Evolutionary conservation across 2,329 filamentous ascomycete species (phyloP), one percentile per base, ranked within the genome.

Genomic region (Chrysoporthe puriensis): DNA sequence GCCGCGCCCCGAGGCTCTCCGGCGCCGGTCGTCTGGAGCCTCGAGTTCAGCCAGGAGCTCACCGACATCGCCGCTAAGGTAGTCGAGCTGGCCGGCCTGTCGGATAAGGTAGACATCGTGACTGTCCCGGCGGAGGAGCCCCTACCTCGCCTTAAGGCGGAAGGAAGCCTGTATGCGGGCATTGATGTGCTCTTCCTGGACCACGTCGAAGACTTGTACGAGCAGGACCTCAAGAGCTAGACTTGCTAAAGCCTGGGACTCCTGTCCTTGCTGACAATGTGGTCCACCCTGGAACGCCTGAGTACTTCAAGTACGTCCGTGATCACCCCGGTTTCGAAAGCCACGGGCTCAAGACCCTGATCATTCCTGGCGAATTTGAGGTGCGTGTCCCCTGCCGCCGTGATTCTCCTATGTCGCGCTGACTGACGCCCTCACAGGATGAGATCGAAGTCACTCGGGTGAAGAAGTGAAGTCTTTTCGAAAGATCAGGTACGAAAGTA

Each of bases 281-380:
- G 4, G 56, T 60, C 36, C 46, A 36, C 5, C 64, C 64, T 32
- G 64, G 57, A 4, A 43, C 64, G 16, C 64, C 57, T 4, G 64
- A 62, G 26, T 66, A 66, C 21, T 44, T 66, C 40, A 46, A 61
- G 42, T 66, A 66, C 40, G 64, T 66, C 18, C 63, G 63, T 26
- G 63, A 54, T 36, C 50, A 63, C 34, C 26, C n/a, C 6, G n/a
- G 40, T 0, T 32, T 56, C 14, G 36, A 63, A 2, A 63, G 62
- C 40, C 62, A 63, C 34, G 62, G 50, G n/a, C 13, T 63, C 4
- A 44, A 34, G 18, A 5, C 21, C 21, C 13, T 56, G 62, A 57
- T 63, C 42, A 34, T 63, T 3, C 50, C 48, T 1, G 50, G 62
- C 9, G 62, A 56, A 11, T 18, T 34, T 6, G 50, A 57, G 50